These are phyloP conservation scores for Pharnaceum exiguum DNA, from an alignment of 148 eudicot species.

Conservation along the genomic window DNA sequence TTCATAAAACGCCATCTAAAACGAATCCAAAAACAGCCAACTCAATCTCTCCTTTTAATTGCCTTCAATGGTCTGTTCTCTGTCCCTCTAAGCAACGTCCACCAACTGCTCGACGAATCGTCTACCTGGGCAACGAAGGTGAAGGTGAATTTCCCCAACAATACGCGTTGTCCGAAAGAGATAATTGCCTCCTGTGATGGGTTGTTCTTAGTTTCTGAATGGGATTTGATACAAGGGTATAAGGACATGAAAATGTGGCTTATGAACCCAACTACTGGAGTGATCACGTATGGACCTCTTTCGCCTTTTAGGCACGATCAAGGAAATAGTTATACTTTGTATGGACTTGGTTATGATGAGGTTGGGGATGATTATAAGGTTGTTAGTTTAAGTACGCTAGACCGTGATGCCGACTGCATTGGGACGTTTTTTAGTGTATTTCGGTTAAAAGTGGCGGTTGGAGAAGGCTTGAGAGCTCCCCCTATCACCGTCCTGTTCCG, in stretches of 20 bases:
- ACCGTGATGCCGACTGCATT: neutral
- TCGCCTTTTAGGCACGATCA: slow-evolving; percentile 2
- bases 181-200: slow-evolving; percentile 13
- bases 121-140: neutral
- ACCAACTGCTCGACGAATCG: slow-evolving; percentile 1
- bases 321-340: neutral
- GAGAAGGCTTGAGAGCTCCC: slow-evolving; percentile 1
- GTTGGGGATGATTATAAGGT: slow-evolving; percentile 13
- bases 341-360: slow-evolving; percentile 21
- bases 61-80: neutral
- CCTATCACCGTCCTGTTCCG: neutral
- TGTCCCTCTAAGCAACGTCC: neutral
- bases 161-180: neutral
- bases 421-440: slow-evolving; percentile 1
- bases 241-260: neutral
- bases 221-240: no score
- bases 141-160: neutral
- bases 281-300: neutral
- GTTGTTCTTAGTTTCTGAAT: slow-evolving; percentile 6
- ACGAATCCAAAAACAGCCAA: neutral
- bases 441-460: slow-evolving; percentile 9
- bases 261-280: slow-evolving; percentile 13
- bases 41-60: neutral
- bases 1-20: slow-evolving; percentile 22
- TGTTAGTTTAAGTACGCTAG: neutral